Evolutionary conservation across 2,329 filamentous ascomycete genomes (phyloP).

Genomic region (Claviceps pusilla): DNA sequence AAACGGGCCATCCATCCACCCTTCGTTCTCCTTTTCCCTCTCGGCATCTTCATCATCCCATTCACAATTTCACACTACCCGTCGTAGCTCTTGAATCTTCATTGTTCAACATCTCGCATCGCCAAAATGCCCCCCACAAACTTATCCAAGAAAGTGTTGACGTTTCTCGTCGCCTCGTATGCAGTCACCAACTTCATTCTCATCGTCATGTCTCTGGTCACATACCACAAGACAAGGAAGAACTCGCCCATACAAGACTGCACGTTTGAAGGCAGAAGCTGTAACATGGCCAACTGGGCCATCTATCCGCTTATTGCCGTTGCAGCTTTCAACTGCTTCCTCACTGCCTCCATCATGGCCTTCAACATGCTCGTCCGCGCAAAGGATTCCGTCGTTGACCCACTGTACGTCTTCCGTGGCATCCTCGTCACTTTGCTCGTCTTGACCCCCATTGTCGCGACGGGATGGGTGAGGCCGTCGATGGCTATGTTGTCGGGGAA

Average conservation of each 20-base stretch:
- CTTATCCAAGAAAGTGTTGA: slow-evolving; percentile 6
- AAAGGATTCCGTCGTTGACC: slow-evolving; percentile 1
- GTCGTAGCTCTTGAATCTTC: too few species aligned
- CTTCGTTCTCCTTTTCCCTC: neutral
- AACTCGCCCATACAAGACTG: neutral
- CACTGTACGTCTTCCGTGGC: slow-evolving; percentile 13
- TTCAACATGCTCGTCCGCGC: slow-evolving; percentile 5
- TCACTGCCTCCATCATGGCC: slow-evolving; percentile 7
- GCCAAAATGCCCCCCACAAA: neutral
- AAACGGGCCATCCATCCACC: neutral
- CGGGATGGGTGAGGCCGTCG: slow-evolving; percentile 7
- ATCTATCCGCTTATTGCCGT: slow-evolving; percentile 10
- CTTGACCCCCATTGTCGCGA: slow-evolving; percentile 6
- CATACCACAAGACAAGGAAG: neutral
- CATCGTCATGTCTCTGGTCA: slow-evolving; percentile 7
- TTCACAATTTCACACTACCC: neutral
- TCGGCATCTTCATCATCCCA: neutral
- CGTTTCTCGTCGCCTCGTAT: slow-evolving; percentile 10
- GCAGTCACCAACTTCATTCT: slow-evolving; percentile 10
- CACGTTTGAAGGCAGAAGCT: neutral
- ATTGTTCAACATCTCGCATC: neutral
- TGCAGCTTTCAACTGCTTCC: slow-evolving; percentile 6
- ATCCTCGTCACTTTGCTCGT: slow-evolving; percentile 11
- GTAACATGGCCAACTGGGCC: slow-evolving; percentile 4
- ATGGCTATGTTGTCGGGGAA: neutral